A percentile compares a stretch with the other conserved stretches of the same genome.
Conservation (phyloP, 2,329 filamentous ascomycete genomes). For the Diplodia intermedia region DNA sequence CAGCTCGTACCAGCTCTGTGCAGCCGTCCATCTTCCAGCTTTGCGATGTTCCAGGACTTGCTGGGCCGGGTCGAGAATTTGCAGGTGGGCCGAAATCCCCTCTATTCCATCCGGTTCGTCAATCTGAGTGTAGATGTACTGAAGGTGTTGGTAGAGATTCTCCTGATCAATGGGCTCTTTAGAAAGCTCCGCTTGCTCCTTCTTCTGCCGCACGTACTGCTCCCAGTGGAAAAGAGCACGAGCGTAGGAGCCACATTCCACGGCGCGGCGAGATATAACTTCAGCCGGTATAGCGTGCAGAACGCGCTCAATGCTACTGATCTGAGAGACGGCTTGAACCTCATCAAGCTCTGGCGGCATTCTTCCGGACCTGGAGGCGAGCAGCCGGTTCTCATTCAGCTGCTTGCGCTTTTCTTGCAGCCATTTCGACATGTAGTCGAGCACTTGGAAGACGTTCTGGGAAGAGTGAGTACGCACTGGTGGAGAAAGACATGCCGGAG, state of each 20-base stretch:
- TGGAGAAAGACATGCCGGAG: neutral
- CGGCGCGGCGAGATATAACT: conserved; percentile 78
- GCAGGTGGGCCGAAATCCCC: conserved; percentile 87
- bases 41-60: conserved; percentile 93
- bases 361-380: conserved; percentile 54
- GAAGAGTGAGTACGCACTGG: conserved; percentile 38
- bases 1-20: conserved; percentile 97
- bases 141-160: conserved; percentile 76
- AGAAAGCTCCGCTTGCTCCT: conserved; percentile 52
- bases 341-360: conserved; percentile 58
- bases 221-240: conserved; percentile 94
- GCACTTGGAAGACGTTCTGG: conserved; percentile 83
- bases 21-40: conserved; percentile 89
- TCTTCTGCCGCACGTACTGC: conserved; percentile 74
- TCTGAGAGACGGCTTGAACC: conserved; percentile 60
- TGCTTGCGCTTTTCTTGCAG: conserved; percentile 75
- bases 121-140: conserved; percentile 95
- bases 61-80: conserved; percentile 88
- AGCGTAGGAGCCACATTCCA: conserved; percentile 94
- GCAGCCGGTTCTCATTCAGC: conserved; percentile 49
- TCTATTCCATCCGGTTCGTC: conserved; percentile 97
- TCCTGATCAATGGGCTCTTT: conserved; percentile 62
- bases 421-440: conserved; percentile 94
- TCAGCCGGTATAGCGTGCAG: conserved; percentile 73
- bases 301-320: conserved; percentile 73